Percentiles rank a stretch among this genome's conserved stretches.
Conservation (phyloP, 768 basidiomycete species). For the Naganishia onofrii region DNA sequence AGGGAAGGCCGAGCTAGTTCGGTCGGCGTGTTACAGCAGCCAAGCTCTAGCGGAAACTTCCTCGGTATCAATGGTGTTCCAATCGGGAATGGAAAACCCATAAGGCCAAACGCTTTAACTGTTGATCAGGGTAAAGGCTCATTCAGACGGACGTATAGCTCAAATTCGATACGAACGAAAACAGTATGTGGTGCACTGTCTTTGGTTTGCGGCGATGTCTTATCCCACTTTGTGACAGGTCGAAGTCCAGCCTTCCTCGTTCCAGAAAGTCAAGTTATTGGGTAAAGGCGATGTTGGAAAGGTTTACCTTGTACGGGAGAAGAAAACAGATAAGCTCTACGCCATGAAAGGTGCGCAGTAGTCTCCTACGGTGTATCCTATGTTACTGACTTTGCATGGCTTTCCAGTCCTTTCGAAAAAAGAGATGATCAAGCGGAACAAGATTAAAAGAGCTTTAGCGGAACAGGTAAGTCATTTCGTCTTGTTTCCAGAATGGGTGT, state of each 20-base stretch:
- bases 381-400: background rate
- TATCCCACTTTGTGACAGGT: constrained; percentile 58
- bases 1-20: constrained; percentile 18
- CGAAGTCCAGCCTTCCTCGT: constrained; percentile 89
- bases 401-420: constrained; percentile 90
- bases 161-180: constrained; percentile 92
- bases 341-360: constrained; percentile 91
- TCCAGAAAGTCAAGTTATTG: constrained; percentile 95
- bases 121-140: constrained; percentile 43
- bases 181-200: constrained; percentile 59
- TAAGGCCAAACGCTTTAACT: constrained; percentile 13
- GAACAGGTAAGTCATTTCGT: constrained; percentile 63
- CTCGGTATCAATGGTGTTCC: constrained; percentile 16
- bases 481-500: background rate
- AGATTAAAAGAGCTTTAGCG: constrained; percentile 96
- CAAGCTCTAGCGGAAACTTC: constrained; percentile 5
- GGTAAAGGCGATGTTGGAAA: constrained; percentile 98
- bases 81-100: constrained; percentile 11
- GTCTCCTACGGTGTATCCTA: background rate
- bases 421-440: constrained; percentile 99
- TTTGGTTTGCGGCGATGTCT: background rate
- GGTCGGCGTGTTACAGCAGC: constrained; percentile 5
- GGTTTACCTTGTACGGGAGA: constrained; percentile 96
- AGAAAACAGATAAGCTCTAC: constrained; percentile 91
- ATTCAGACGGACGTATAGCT: constrained; percentile 92